Base-by-base conservation (phyloP, 2,329 filamentous ascomycete species). In the Fusarium udum region DNA sequence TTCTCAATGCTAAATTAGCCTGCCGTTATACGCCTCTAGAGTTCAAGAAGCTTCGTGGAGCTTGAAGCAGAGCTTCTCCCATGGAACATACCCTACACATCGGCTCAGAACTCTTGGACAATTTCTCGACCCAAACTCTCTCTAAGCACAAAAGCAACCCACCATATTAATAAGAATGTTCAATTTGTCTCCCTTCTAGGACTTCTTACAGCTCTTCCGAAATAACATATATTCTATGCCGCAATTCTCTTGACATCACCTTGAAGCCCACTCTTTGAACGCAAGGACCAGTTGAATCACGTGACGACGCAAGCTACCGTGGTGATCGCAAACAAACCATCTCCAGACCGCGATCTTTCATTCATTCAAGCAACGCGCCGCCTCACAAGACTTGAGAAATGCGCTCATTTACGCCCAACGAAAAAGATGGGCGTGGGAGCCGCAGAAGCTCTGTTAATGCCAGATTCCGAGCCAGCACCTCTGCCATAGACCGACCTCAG, bases 401-500 rank as follows among this genome's bases (percentile, higher is more conserved):
- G 82, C 80, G 80, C 62, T 73, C 80, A 22, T 77, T 75, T 67
- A 80, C 79, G 64, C 78, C 78, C 39, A 79, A 80, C 65, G 78
- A 79, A 62, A 79, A 79, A 34, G 80, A 81, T 45, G 78, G 78
- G 57, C 69, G 72, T 48, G 73, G 67, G n/a, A 79, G 75, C 45
- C 71, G 80, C 53, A 78, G 80, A 43, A 75, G 61, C 28, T 81
- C 83, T 0, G 55, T 77, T 2, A 77, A 81, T 0, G 79, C 75
- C 26, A 78, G 80, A 24, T 77, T 84, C 46, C 80, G 83, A 37
- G 78, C 80, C 2, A 83, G 82, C 52, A 80, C 78, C 4, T 83
- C 83, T 6, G 77, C 79, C 16, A 75, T 84, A 18, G 81, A 83
- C 0, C 73, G 79, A n/a, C 80, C 82, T 2, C 80, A 82, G 48